Base-by-base conservation (phyloP, 768 basidiomycete genomes). In the Amanita fuliginea region DNA sequence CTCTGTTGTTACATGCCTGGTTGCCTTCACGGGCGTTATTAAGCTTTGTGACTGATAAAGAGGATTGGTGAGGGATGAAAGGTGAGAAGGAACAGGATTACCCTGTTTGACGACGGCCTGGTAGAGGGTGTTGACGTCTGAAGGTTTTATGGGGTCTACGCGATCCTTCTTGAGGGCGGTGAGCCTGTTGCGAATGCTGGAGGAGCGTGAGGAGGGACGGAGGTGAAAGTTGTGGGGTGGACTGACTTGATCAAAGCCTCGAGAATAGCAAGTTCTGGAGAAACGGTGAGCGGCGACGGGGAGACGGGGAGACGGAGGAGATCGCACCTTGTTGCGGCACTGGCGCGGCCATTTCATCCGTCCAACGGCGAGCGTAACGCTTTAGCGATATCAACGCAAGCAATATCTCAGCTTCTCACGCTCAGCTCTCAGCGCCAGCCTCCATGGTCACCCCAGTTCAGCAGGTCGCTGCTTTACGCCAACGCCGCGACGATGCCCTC, bases 131-230 rank as follows among this genome's bases (percentile, higher is more conserved):
- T 94, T 85, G 43, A 97, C 95, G 72, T 93, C 95, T 53, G 88
- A 83, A 6, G 93, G 77, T 59, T 92, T 90, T 65, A 96, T 89
- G 71, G 86, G 97, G 56, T 89, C 86, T 34, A 80, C 91, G 42
- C 91, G 81, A 63, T 95, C 84, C 73, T 92, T 87, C 77, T 93
- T 93, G 64, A 94, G 80, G 9, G 82, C 93, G 6, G 94, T 95
- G 42, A 99, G 79, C 54, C 95, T 81, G 67, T 96, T 95, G 51
- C 95, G 82, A 64, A 97, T 93, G 67, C 90, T 95, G 63, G 14
- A 54, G 47, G 54, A n/a, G 51, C 28, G 55, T 57, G 59, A 53
- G 30, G 30, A 48, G 26, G 22, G 32, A 18, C 50, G 50, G 32
- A 62, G 24, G 56, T 55, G n/a, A 47, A 10, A 11, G 30, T n/a